Conservation (phyloP, 2,329 filamentous ascomycete genomes). For the Pseudogymnoascus verrucosus region DNA sequence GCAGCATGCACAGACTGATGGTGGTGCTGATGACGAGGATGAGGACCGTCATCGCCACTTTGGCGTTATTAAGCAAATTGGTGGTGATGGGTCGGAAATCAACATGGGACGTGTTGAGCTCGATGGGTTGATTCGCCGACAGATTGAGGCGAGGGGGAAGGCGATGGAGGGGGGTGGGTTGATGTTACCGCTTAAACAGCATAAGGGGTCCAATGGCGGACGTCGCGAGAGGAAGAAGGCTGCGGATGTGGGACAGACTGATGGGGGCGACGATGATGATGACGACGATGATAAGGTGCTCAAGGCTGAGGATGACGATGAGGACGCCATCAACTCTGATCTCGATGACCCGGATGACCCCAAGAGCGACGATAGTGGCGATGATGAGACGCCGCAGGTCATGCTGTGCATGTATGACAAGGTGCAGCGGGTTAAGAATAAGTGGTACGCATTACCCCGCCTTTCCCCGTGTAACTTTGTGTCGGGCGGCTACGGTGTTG, state of each 20-base stretch:
- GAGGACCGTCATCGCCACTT: slow-evolving; percentile 28
- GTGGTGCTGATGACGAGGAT: slow-evolving; percentile 52
- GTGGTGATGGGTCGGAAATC: slow-evolving; percentile 43
- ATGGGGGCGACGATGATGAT: slow-evolving; percentile 52
- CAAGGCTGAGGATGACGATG: slow-evolving; percentile 58
- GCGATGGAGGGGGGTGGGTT: slow-evolving; percentile 67
- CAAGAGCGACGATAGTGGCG: slow-evolving; percentile 73
- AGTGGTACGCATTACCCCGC: slow-evolving; percentile 50
- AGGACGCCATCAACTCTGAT: slow-evolving; percentile 97
- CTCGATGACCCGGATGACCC: slow-evolving; percentile 91
- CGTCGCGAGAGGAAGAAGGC: slow-evolving; percentile 11
- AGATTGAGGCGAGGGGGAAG: slow-evolving; percentile 57
- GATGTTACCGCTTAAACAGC: slow-evolving; percentile 58
- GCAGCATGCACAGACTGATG: slow-evolving; percentile 64
- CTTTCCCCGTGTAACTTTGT: not conserved
- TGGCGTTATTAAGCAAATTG: slow-evolving; percentile 51
- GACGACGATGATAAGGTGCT: slow-evolving; percentile 42
- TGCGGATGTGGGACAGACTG: slow-evolving; percentile 31
- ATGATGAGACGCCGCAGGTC: slow-evolving; percentile 78
- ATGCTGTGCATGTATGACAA: slow-evolving; percentile 99
- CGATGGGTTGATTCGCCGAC: slow-evolving; percentile 60
- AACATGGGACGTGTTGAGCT: slow-evolving; percentile 55
- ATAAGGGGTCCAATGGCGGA: slow-evolving; percentile 22
- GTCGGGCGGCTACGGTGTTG: not conserved
- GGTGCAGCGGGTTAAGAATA: slow-evolving; percentile 98